These are phyloP conservation scores for Aspergillus steynii DNA, from an alignment of 495 filamentous ascomycete genomes.

Conservation along the genomic window DNA sequence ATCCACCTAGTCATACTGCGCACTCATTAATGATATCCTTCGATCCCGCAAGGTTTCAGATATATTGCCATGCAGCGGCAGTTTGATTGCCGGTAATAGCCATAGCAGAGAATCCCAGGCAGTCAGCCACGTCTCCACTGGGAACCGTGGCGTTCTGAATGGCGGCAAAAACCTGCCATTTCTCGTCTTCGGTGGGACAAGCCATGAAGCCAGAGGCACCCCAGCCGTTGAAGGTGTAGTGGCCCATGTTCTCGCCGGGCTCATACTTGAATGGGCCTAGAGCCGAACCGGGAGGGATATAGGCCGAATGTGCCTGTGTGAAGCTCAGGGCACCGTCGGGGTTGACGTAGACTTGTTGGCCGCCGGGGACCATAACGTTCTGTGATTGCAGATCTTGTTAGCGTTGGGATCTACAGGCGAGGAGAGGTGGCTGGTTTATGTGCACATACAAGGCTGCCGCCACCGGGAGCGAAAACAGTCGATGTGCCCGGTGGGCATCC, in stretches of 20 bases:
- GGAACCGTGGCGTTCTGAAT: constrained; percentile 43
- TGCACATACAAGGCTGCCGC: constrained; percentile 34
- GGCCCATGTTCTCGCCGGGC: constrained; percentile 25
- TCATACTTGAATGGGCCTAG: constrained; percentile 43
- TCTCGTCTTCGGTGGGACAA: constrained; percentile 37
- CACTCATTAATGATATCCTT: not conserved
- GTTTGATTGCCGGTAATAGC: constrained; percentile 26
- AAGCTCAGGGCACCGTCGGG: constrained; percentile 57
- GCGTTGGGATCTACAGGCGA: not conserved
- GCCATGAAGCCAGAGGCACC: constrained; percentile 45
- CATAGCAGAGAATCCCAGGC: constrained; percentile 42
- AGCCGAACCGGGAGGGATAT: constrained; percentile 54
- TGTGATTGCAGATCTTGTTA: constrained; percentile 14
- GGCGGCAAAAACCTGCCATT: constrained; percentile 48
- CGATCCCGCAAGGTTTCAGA: constrained; percentile 17
- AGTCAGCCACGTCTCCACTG: constrained; percentile 34
- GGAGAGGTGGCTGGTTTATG: not conserved
- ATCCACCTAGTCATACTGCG: not conserved
- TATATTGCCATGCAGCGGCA: constrained; percentile 45
- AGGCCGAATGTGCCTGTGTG: constrained; percentile 60
- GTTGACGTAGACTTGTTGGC: constrained; percentile 62
- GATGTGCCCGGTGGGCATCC: constrained; percentile 45
- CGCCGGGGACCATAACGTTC: constrained; percentile 62
- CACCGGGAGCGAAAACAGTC: constrained; percentile 42
- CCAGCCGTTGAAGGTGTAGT: constrained; percentile 33